Conservation (phyloP, 495 filamentous ascomycete genomes). For the Penicillium subrubescens region DNA sequence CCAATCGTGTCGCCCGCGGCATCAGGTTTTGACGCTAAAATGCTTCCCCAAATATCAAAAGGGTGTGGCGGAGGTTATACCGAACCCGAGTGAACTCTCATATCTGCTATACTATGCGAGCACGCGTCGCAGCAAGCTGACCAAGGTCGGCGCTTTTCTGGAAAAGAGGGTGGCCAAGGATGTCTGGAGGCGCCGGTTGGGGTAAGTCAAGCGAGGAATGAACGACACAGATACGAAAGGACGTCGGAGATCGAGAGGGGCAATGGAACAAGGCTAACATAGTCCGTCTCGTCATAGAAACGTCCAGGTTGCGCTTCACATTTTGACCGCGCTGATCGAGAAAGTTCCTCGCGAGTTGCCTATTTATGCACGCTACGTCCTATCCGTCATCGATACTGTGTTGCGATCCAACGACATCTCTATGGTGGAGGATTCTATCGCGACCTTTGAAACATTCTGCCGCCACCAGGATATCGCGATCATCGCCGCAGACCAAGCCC, state of each 20-base stretch:
- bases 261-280: slow-evolving; percentile 6
- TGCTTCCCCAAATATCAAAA: slow-evolving; percentile 92
- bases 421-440: slow-evolving; percentile 83
- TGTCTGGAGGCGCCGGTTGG: slow-evolving; percentile 77
- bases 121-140: slow-evolving; percentile 87
- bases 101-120: slow-evolving; percentile 95
- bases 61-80: slow-evolving; percentile 84
- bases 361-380: slow-evolving; percentile 77
- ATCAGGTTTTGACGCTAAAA: slow-evolving; percentile 89
- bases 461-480: slow-evolving; percentile 75
- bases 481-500: slow-evolving; percentile 78
- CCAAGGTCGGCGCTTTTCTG: slow-evolving; percentile 88
- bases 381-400: slow-evolving; percentile 76
- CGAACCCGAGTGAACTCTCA: slow-evolving; percentile 90
- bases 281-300: slow-evolving; percentile 56
- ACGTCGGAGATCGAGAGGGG: background rate
- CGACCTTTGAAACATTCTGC: slow-evolving; percentile 83
- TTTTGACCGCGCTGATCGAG: slow-evolving; percentile 84
- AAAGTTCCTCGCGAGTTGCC: slow-evolving; percentile 87
- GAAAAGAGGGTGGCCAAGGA: slow-evolving; percentile 88
- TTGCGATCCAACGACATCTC: slow-evolving; percentile 79
- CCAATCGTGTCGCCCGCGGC: slow-evolving; percentile 77
- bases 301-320: slow-evolving; percentile 89
- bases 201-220: slow-evolving; percentile 55
- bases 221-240: background rate